Conservation (phyloP, 192 early-diverging fungal species). For the Globomyces pollinis-pini region DNA sequence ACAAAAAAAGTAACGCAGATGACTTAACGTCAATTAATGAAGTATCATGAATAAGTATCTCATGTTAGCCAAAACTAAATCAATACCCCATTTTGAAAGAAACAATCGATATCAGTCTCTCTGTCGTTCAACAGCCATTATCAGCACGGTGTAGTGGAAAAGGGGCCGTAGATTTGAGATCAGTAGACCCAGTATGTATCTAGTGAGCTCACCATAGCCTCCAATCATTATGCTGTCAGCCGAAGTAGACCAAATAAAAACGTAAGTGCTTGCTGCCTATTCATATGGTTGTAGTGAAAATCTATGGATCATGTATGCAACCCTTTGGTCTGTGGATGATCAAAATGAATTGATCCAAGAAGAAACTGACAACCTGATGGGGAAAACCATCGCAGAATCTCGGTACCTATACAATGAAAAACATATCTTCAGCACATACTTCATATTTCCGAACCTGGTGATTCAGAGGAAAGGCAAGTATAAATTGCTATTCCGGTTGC, state of each 20-base stretch:
- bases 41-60: no score
- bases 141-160: not conserved
- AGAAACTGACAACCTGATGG: not conserved
- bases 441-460: not conserved
- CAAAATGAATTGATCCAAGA: not conserved
- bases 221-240: not conserved
- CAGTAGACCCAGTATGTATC: not conserved
- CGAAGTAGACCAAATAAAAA: not conserved
- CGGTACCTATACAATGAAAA: not conserved
- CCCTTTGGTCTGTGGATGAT: slow-evolving; percentile 1
- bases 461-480: not conserved
- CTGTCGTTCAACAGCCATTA: not conserved
- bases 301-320: not conserved
- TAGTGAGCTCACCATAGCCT: not conserved
- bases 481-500: not conserved
- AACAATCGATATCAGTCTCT: no score
- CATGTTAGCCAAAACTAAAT: no score
- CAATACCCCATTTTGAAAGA: no score
- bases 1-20: no score
- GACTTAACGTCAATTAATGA: no score
- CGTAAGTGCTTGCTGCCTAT: not conserved
- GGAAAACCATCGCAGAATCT: not conserved
- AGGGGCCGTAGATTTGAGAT: not conserved
- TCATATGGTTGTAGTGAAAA: not conserved
- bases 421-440: not conserved